These are phyloP conservation scores for Fusarium tupiense DNA, from an alignment of 2,329 filamentous ascomycete genomes.

Conservation along the genomic window DNA sequence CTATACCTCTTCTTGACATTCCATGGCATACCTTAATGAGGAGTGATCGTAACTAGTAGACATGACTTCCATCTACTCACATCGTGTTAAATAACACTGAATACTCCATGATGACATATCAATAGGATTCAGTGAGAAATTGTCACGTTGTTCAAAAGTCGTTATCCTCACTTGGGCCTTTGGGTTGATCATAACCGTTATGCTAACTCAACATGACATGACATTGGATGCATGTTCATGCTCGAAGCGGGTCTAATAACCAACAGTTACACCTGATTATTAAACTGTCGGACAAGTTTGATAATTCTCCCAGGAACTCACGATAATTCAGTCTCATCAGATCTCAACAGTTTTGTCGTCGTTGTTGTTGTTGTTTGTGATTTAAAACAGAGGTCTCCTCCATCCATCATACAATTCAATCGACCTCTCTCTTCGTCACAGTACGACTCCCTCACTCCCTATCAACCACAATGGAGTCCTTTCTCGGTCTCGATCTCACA, in stretches of 20 bases:
- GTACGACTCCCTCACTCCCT: background rate
- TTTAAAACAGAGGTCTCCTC: background rate
- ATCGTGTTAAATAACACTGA: background rate
- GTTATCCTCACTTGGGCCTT: background rate
- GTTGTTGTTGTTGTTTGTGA: background rate
- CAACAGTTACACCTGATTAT: slow-evolving; percentile 22
- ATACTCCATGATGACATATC: background rate
- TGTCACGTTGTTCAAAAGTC: background rate
- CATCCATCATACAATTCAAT: background rate
- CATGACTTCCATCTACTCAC: background rate
- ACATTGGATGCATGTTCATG: background rate
- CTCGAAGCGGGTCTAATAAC: slow-evolving; percentile 4
- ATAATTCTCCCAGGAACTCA: slow-evolving; percentile 21
- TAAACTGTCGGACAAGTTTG: slow-evolving; percentile 24
- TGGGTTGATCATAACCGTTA: slow-evolving; percentile 1
- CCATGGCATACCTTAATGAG: no score
- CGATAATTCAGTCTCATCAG: background rate
- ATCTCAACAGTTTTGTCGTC: slow-evolving; percentile 22
- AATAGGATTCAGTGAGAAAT: background rate
- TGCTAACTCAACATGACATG: slow-evolving; percentile 24
- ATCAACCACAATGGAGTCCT: slow-evolving; percentile 42
- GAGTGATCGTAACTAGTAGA: no score
- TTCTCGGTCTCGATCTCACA: slow-evolving; percentile 48
- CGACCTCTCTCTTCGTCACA: background rate
- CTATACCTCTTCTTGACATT: background rate